Evolutionary conservation across 352 stramenopile species (phyloP), one percentile per base, ranked within the genome.

Genomic region (Phytophthora pistaciae): DNA sequence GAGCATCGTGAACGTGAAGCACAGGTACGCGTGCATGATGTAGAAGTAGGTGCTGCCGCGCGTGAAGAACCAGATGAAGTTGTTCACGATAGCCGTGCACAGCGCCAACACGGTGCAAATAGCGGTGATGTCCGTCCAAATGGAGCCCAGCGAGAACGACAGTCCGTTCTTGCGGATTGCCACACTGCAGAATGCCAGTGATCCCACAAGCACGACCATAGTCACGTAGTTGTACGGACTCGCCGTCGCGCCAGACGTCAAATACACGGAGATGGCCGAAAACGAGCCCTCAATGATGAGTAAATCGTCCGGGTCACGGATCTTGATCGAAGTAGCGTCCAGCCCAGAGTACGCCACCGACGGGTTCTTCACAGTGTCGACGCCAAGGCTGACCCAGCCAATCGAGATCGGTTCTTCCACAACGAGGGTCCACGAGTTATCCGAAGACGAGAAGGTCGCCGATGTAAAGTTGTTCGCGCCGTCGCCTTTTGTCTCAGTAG

Each of bases 181-280:
- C 13, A 95, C 76, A 33, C 83, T 86, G 65, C 90, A 96, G 56
- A 96, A 96, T 2, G 91, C 68, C 33, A 96, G 74, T 31, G 87
- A 91, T 7, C 88, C 83, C 38, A 93, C 84, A n/a, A 96, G 75
- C 20, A 96, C 81, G 38, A 95, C 90, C 70, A 96, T 91, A 1
- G 88, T 94, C 29, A 96, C 88, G 75, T 95, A 96, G 56, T 94
- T 96, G 78, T 96, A 96, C 63, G 90, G 88, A 67, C 90, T 95
- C 18, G 83, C 77, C n/a, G 74, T 86, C 5, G 87, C 77, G 13
- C 85, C 79, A 1, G 77, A 82, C 25, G 87, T 68, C 20, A 93
- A 64, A 57, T 93, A 87, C 21, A 96, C 75, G 1, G 84, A 93
- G 53, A 95, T 94, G 23, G 85, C 82, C 31, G 85, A 94, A 59